Evolutionary conservation across 2,329 filamentous ascomycete species (phyloP).

Genomic region (Microdochium trichocladiopsis): DNA sequence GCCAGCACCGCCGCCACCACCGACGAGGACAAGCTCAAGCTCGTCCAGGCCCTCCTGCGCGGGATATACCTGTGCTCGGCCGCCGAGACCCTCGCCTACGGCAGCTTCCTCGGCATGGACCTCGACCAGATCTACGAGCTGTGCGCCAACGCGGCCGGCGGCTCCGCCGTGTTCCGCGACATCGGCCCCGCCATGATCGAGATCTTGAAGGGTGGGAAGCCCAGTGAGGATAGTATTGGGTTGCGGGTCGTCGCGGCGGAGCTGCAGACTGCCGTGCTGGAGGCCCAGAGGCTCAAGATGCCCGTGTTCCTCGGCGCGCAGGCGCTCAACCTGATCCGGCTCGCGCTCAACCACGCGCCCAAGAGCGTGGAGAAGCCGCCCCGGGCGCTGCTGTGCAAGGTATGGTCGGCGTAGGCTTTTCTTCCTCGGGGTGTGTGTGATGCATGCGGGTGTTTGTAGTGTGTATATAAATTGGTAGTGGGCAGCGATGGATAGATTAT

Average conservation of each 20-base stretch:
- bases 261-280: conserved; percentile 29
- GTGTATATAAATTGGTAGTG: too few relatives aligned
- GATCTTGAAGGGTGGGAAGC: conserved; percentile 18
- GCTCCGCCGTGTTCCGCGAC: conserved; percentile 28
- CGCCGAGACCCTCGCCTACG: conserved; percentile 34
- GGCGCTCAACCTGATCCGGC: conserved; percentile 27
- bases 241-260: conserved; percentile 20
- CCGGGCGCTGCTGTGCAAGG: conserved; percentile 14
- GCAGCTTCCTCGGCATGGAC: conserved; percentile 30
- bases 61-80: conserved; percentile 36
- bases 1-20: conserved; percentile 11
- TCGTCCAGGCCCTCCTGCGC: conserved; percentile 30
- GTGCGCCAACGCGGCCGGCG: conserved; percentile 37
- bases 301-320: conserved; percentile 31
- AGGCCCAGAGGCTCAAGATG: conserved; percentile 32
- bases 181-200: conserved; percentile 30
- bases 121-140: conserved; percentile 36
- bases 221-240: conserved; percentile 9
- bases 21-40: conserved; percentile 26
- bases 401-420: conserved; percentile 17
- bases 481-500: too few relatives aligned
- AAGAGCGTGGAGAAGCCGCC: conserved; percentile 10
- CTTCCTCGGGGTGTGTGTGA: too few relatives aligned
- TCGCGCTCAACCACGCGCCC: conserved; percentile 16
- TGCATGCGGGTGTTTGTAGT: background rate